Base-by-base conservation (phyloP, 352 stramenopile species). In the Globisporangium carolinianum region DNA sequence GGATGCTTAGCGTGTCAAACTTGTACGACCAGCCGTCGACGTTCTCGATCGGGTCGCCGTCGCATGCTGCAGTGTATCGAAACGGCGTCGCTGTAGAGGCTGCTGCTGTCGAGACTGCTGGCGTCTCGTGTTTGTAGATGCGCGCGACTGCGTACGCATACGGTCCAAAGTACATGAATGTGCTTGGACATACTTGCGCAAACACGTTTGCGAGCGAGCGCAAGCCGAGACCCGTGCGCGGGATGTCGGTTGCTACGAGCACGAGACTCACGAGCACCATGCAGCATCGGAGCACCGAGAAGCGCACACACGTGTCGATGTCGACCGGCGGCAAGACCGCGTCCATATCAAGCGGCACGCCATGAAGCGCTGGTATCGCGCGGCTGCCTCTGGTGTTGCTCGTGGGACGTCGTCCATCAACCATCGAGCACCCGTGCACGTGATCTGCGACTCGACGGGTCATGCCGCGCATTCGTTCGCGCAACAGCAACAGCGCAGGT, bases 221-320 rank as follows among this genome's bases (percentile, higher is more conserved):
- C 5, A 73, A 55, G 1, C 69, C 69, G 15, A 81, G 57, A 1
- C 76, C 74, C 0, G 70, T 78, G 9, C 76, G 72, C n/a, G 72
- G 72, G 15, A 87, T 78, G 24, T 87, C 74, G 2, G 72, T 72
- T 24, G 70, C 12, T 3, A 73, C 60, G 5, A 86, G 66, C 12
- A 67, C 36, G 11, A 80, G 36, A 4, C 63, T 58, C 4, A 79
- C 17, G 2, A 75, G 3, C 2, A 68, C 71, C 49, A 82, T 35
- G 9, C 77, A 0, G 12, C 51, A 74, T 12, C 66, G 66, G 11
- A 64, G 38, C 12, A 58, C 55, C 6, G 66, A 72, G 41, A 78
- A 66, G 3, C 4, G 32, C 5, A 80, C 63, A 32, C 14, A 67
- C 0, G 52, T 32, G 38, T 62, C 38, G 4, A 42, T 42, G 38